These are phyloP conservation scores for Claviceps humidiphila DNA, from an alignment of 2,329 filamentous ascomycete species.

Conservation along the genomic window DNA sequence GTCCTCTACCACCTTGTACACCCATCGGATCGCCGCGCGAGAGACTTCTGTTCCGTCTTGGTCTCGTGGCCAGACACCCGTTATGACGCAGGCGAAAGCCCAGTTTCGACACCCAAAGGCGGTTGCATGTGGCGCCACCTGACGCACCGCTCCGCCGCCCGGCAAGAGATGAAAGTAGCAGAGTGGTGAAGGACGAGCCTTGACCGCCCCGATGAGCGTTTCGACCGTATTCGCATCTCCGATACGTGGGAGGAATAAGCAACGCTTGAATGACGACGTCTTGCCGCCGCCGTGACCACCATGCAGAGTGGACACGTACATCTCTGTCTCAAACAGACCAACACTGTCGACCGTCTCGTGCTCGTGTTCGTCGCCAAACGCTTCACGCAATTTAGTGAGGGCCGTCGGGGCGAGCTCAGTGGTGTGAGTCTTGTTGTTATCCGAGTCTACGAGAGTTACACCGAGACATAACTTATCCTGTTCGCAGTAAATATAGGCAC, in stretches of 20 bases:
- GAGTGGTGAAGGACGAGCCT: conserved; percentile 33
- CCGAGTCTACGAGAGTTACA: not conserved
- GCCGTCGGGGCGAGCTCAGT: not conserved
- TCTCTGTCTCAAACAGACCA: conserved; percentile 42
- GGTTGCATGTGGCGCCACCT: conserved; percentile 30
- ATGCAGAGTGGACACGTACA: conserved; percentile 48
- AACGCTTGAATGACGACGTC: conserved; percentile 52
- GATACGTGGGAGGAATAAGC: conserved; percentile 43
- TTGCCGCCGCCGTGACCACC: conserved; percentile 41
- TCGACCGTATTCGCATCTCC: conserved; percentile 18
- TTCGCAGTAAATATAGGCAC: not conserved
- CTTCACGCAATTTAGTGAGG: not conserved
- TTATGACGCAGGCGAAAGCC: conserved; percentile 51
- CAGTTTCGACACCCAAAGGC: conserved; percentile 52
- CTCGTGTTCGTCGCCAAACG: conserved; percentile 22
- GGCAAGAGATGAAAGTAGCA: conserved; percentile 53
- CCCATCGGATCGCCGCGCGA: conserved; percentile 34
- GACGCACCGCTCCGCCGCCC: conserved; percentile 37
- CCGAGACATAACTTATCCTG: not conserved
- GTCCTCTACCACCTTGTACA: conserved; percentile 34
- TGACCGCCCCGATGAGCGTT: conserved; percentile 30
- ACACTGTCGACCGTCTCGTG: conserved; percentile 29
- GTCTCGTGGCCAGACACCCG: conserved; percentile 45
- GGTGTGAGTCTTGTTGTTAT: not conserved
- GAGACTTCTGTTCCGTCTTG: conserved; percentile 31